Evolutionary conservation across 441 rosid species (phyloP).

Genomic region (Gossypium trilobum): DNA sequence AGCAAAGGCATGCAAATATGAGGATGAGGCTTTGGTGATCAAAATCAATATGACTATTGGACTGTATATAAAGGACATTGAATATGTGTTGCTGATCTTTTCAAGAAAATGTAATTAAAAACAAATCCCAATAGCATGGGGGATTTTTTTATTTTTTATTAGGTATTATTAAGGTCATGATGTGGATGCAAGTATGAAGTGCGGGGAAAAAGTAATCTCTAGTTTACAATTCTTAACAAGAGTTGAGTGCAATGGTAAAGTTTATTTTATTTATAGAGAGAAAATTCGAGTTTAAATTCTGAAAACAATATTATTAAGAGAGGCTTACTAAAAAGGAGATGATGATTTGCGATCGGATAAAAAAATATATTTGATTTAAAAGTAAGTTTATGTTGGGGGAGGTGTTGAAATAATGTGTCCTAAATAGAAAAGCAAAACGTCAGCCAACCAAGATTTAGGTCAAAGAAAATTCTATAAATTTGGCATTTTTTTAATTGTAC

Average conservation of each 20-base stretch:
- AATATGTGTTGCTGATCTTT: not conserved
- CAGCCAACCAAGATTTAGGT: constrained; percentile 7
- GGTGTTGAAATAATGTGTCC: not conserved
- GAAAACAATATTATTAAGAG: no score
- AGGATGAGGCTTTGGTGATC: not conserved
- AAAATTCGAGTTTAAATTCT: no score
- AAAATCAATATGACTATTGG: not conserved
- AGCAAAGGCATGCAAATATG: constrained; percentile 14
- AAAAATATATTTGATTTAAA: not conserved
- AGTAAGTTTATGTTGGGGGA: not conserved
- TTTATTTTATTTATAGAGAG: no score
- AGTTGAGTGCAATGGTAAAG: no score
- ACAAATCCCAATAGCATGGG: constrained; percentile 5
- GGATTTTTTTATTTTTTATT: constrained; percentile 11
- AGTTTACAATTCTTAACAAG: not conserved
- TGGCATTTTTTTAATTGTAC: not conserved
- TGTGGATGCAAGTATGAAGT: not conserved
- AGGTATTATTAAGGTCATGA: constrained; percentile 14
- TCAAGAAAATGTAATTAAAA: not conserved
- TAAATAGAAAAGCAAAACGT: constrained; percentile 12
- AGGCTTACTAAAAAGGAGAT: no score
- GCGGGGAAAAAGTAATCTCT: not conserved
- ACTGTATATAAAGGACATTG: not conserved
- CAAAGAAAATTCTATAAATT: not conserved
- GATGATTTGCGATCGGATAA: no score